Base-by-base conservation (phyloP, 345 rosid genomes). In the Euclidium syriacum region DNA sequence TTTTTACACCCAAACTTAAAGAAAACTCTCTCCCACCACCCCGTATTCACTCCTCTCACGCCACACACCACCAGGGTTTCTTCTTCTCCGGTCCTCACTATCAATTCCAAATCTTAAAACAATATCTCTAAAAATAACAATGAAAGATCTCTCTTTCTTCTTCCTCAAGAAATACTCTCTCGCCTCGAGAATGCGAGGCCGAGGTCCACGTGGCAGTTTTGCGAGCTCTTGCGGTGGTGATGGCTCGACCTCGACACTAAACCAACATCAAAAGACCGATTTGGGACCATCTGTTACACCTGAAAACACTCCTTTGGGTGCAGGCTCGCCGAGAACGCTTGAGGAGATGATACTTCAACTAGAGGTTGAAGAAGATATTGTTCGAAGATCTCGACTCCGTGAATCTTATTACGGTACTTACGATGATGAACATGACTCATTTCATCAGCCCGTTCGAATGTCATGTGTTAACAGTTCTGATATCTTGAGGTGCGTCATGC, bases 341-440 rank as follows among this genome's bases (percentile, higher is more conserved):
- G 98, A 88, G 74, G 85, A 91, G 58, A 85, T 91, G 98, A 86
- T 91, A 58, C 25, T 84, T 62, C 90, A 82, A 74, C 76, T 91
- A 4, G 92, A 91, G 68, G 44, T 83, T 5, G 98, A 91, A 67
- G 98, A 91, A 68, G 92, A 84, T 55, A 18, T 73, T 1, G 83
- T 86, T 19, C 74, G 88, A 26, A 79, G 76, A 52, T 73, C 77
- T 23, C 78, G 83, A 70, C 65, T 77, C 3, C 51, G 65, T 5
- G 74, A 62, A 3, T 68, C 66, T 34, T 47, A 23, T 47, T 34
- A 26, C 50, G 73, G 74, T 3, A 42, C 69, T 42, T 71, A 43
- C 3, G 58, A 58, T 12, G n/a, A 26, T 2, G 56, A 62, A 24
- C 33, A 49, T 63, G 29, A 20, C 19, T 50, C 50, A 4, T 25